Evolutionary conservation across 441 rosid genomes (phyloP).

Genomic region (Dalechampia spathulata): DNA sequence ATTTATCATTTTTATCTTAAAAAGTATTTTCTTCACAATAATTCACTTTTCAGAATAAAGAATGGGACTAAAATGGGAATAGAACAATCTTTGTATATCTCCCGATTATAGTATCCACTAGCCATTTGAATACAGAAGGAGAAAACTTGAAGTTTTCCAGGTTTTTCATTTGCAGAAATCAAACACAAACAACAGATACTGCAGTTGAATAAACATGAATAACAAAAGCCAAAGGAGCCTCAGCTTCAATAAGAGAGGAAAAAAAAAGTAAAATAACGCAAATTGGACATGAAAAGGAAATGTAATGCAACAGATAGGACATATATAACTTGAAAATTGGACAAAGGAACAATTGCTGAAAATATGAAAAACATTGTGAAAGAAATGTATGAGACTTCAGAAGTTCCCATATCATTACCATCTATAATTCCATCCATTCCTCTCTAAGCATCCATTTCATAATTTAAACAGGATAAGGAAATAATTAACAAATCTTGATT

Average conservation of each 20-base stretch:
- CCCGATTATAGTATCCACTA: background rate
- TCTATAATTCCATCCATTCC: no score
- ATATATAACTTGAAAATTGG: background rate
- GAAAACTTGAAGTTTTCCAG: background rate
- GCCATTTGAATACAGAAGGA: background rate
- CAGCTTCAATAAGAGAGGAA: background rate
- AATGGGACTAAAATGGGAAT: background rate
- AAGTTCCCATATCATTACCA: background rate
- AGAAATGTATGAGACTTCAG: background rate
- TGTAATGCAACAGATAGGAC: background rate
- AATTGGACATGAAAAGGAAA: background rate
- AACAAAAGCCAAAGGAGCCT: background rate
- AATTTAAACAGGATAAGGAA: no score
- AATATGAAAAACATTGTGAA: background rate
- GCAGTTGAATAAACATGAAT: background rate
- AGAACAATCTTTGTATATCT: background rate
- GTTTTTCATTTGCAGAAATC: background rate
- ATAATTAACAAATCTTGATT: no score
- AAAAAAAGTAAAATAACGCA: background rate
- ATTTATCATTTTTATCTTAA: background rate
- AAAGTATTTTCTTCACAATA: background rate
- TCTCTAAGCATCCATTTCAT: no score
- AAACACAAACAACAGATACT: background rate
- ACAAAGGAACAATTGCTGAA: background rate
- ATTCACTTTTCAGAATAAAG: background rate